phyloP scores from a whole-genome alignment of 139 green algal species.

The Pleodorina starrii region DNA sequence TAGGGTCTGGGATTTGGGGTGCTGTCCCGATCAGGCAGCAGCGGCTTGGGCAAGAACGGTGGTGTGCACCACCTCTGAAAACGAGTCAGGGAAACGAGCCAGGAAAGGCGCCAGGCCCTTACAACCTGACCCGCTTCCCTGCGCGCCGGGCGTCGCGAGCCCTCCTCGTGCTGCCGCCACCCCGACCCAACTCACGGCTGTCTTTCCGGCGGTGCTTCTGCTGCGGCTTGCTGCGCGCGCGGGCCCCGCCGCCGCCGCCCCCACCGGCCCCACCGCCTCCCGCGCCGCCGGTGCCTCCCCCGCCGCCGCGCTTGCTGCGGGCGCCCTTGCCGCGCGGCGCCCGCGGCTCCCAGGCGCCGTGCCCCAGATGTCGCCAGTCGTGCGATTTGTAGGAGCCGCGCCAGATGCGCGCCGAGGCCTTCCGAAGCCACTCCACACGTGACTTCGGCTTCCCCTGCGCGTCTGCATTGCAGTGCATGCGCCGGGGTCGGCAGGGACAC shows the following conservation, averaged over 20 bases:
- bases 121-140: neutral
- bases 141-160: neutral
- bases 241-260: neutral
- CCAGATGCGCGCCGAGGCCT: constrained; percentile 68
- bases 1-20: neutral
- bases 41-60: neutral
- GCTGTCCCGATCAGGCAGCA: neutral
- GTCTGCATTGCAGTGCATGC: neutral
- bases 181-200: constrained; percentile 17
- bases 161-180: no score
- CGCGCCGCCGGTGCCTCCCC: neutral
- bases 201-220: constrained; percentile 4
- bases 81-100: neutral
- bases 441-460: constrained; percentile 24
- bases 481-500: neutral
- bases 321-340: neutral
- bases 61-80: neutral
- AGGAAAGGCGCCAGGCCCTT: neutral
- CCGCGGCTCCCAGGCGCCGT: constrained; percentile 64
- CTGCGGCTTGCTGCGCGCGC: neutral
- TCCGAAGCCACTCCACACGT: constrained; percentile 64
- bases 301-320: neutral
- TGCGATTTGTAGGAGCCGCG: constrained; percentile 57
- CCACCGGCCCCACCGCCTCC: neutral
- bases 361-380: constrained; percentile 69